Conservation (phyloP, 139 green algal species). For the Ulvella scutata region DNA sequence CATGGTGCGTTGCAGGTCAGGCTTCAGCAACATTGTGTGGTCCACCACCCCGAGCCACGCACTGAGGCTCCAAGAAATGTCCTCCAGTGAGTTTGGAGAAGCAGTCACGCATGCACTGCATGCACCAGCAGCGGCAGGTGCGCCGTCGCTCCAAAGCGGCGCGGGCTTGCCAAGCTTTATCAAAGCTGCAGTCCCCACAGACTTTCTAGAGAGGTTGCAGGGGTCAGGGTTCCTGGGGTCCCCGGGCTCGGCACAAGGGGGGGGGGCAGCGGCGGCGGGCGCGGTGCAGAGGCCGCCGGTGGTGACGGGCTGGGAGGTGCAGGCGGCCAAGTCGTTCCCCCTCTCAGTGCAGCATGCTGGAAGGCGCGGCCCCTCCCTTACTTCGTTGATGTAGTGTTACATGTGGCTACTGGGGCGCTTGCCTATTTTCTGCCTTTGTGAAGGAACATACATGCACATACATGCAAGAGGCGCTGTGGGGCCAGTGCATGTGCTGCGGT, state of each 20-base stretch:
- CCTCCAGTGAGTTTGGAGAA: conserved; percentile 13
- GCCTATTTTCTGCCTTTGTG: no score
- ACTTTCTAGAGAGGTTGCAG: neutral
- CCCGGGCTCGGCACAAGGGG: neutral
- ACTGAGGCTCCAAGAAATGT: conserved; percentile 23
- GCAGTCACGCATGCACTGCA: conserved; percentile 12
- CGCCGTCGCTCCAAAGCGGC: neutral
- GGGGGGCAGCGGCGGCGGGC: conserved; percentile 3
- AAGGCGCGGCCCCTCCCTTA: conserved; percentile 25
- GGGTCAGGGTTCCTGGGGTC: neutral
- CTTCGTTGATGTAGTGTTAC: no score
- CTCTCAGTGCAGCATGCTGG: conserved; percentile 40
- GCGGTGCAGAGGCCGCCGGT: conserved; percentile 22
- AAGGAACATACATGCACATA: no score
- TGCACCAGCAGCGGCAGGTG: conserved; percentile 9
- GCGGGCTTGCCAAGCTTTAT: neutral
- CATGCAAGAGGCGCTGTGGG: no score
- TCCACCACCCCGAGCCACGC: conserved; percentile 35
- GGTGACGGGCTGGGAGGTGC: conserved; percentile 27
- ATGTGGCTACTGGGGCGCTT: no score
- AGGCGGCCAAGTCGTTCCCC: conserved; percentile 34
- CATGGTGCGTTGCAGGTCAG: conserved; percentile 20
- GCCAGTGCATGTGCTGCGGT: neutral
- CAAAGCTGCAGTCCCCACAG: neutral
- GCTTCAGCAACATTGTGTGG: conserved; percentile 65